Base-by-base conservation (phyloP, 2,329 filamentous ascomycete species). In the Exophiala sp. region DNA sequence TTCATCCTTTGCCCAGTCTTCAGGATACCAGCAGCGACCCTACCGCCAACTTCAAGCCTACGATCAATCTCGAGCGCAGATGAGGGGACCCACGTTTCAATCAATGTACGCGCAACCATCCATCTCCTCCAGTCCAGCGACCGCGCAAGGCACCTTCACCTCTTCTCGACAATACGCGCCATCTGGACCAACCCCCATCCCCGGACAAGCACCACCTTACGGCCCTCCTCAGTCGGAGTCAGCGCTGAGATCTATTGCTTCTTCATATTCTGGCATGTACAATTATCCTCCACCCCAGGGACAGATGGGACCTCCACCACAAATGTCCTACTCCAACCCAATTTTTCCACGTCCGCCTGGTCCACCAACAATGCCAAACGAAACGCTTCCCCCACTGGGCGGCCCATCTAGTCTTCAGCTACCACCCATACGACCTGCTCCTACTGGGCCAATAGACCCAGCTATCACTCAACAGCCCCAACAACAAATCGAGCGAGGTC, bases 381-480 rank as follows among this genome's bases (percentile, higher is more conserved):
- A 57, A 33, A 24, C 54, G n/a, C 18, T 58, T 6, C 36, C 55
- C 8, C 53, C 58, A 4, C 33, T 55, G 12, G 48, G 45, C 12
- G 45, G 50, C 8, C 34, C 48, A 29, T 33, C 53, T 14, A 45
- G 46, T 29, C 48, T 65, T 34, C 62, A 65, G 39, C 47, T 65
- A n/a, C 62, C 63, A 18, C 63, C 63, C 5, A 64, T 65, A 32
- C 49, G 54, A 21, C 60, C 54, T 29, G 46, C 58, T 9, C 47
- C 55, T 33, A 39, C 55, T 12, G 54, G 40, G 9, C 49, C 52
- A 12, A 61, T 63, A 21, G 61, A 62, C 45, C 62, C 62, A 4
- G 61, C 62, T 9, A 60, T 63, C 18, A 48, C 61, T 32, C 59
- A 60, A 32, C 52, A 54, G 21, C n/a, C 41, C 12, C 40, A 29